These are phyloP conservation scores for Protomyces macrosporus DNA, from an alignment of 1,139 yeast genomes.

Conservation along the genomic window DNA sequence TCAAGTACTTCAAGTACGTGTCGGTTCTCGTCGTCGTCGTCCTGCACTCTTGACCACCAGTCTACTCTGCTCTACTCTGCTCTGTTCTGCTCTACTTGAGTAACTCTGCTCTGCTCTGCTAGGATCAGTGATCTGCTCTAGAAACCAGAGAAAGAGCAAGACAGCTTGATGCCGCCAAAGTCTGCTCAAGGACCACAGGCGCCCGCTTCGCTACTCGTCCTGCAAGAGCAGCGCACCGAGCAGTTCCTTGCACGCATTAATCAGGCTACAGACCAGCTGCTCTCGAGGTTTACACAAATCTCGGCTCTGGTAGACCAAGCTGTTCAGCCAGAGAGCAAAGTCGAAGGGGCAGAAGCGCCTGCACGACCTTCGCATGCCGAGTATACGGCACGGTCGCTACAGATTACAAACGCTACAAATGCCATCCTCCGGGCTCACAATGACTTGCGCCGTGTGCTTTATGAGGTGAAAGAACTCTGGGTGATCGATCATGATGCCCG, in stretches of 20 bases:
- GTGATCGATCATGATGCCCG: background rate
- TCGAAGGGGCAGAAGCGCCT: background rate
- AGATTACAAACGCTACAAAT: constrained; percentile 9
- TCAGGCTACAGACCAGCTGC: constrained; percentile 15
- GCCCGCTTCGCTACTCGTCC: background rate
- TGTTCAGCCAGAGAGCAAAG: background rate
- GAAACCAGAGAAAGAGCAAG: too few species aligned
- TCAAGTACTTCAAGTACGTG: too few species aligned
- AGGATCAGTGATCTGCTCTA: too few species aligned
- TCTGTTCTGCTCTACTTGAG: too few species aligned
- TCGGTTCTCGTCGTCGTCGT: too few species aligned
- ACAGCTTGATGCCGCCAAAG: background rate
- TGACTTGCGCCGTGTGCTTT: constrained; percentile 12
- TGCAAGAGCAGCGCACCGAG: constrained; percentile 12
- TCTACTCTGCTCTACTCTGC: too few species aligned
- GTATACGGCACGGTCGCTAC: constrained; percentile 13
- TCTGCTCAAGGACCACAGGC: background rate
- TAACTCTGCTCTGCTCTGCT: too few species aligned
- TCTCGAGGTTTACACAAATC: constrained; percentile 9
- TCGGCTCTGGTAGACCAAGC: background rate
- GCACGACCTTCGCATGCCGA: background rate
- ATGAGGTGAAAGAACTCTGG: constrained; percentile 19
- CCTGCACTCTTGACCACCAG: too few species aligned
- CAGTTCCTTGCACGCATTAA: constrained; percentile 3
- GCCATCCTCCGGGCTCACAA: constrained; percentile 12